Evolutionary conservation across 2,329 filamentous ascomycete species (phyloP).

Genomic region (Penicillium sp.): DNA sequence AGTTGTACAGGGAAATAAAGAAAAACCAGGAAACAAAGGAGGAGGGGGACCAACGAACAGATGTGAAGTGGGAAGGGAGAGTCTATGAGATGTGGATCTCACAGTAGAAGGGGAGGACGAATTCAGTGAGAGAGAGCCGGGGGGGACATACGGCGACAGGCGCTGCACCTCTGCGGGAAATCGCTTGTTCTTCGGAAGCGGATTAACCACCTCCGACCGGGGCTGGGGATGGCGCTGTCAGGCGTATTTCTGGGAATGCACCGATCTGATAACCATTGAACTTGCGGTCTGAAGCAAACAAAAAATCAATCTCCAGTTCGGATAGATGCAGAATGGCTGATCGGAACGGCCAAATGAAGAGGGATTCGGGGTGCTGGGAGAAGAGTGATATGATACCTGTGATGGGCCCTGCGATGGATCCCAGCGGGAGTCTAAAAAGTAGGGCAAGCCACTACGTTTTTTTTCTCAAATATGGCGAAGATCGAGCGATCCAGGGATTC

Average conservation of each 20-base stretch:
- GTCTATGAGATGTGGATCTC: conserved; percentile 30
- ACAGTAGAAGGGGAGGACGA: conserved; percentile 25
- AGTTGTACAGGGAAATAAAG: conserved; percentile 17
- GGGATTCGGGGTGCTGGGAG: neutral
- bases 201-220: conserved; percentile 34
- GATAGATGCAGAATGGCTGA: conserved; percentile 1
- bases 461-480: neutral
- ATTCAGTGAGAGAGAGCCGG: conserved; percentile 20
- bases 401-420: conserved; percentile 25
- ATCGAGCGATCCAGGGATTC: conserved; percentile 4
- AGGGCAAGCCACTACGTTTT: conserved; percentile 9
- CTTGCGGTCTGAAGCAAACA: conserved; percentile 5
- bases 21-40: conserved; percentile 10
- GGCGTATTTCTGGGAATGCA: conserved; percentile 41
- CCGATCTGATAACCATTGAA: conserved; percentile 16
- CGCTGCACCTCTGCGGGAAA: conserved; percentile 30
- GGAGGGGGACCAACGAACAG: conserved; percentile 8
- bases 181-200: conserved; percentile 41
- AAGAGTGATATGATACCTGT: conserved; percentile 19
- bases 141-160: conserved; percentile 22
- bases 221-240: conserved; percentile 36
- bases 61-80: conserved; percentile 9
- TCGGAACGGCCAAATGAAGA: neutral
- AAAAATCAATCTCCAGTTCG: neutral
- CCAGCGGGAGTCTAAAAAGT: conserved; percentile 24